phyloP scores from a whole-genome alignment of 2,329 filamentous ascomycete genomes.

The Ophiocordyceps camponoti-floridani region DNA sequence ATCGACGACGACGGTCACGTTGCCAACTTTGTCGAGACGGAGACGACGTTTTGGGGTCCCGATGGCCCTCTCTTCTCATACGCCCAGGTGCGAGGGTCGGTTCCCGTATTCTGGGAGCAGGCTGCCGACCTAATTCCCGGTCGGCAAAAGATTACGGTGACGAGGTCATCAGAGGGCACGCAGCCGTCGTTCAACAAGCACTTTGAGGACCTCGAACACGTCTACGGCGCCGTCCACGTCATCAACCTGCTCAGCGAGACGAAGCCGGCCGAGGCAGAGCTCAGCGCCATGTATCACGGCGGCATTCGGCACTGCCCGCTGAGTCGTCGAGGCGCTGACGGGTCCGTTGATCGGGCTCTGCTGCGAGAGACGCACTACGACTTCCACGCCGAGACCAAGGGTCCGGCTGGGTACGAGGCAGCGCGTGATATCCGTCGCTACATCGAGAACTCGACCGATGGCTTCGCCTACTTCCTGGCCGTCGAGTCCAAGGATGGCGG shows the following conservation, averaged over 20 bases:
- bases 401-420: slow-evolving; percentile 72
- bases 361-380: slow-evolving; percentile 78
- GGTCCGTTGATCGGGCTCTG: slow-evolving; percentile 49
- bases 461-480: slow-evolving; percentile 83
- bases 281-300: slow-evolving; percentile 62
- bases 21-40: slow-evolving; percentile 96
- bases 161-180: slow-evolving; percentile 73
- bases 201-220: slow-evolving; percentile 69
- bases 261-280: slow-evolving; percentile 70
- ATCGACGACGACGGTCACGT: slow-evolving; percentile 97
- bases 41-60: slow-evolving; percentile 79
- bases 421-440: slow-evolving; percentile 68
- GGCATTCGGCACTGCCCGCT: slow-evolving; percentile 61
- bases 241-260: slow-evolving; percentile 86
- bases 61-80: slow-evolving; percentile 75
- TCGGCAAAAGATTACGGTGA: slow-evolving; percentile 87
- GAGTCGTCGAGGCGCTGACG: slow-evolving; percentile 37
- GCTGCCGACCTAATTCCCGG: slow-evolving; percentile 71
- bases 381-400: slow-evolving; percentile 87
- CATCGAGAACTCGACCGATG: slow-evolving; percentile 62
- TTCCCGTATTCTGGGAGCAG: slow-evolving; percentile 97
- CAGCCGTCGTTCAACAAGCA: slow-evolving; percentile 93
- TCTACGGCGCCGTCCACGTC: slow-evolving; percentile 81
- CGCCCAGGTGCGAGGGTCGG: slow-evolving; percentile 77
- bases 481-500: slow-evolving; percentile 46